Percentiles rank a stretch among this genome's conserved stretches.
Evolutionary conservation across 768 basidiomycete species (phyloP).

Genomic region (Daedalea quercina): DNA sequence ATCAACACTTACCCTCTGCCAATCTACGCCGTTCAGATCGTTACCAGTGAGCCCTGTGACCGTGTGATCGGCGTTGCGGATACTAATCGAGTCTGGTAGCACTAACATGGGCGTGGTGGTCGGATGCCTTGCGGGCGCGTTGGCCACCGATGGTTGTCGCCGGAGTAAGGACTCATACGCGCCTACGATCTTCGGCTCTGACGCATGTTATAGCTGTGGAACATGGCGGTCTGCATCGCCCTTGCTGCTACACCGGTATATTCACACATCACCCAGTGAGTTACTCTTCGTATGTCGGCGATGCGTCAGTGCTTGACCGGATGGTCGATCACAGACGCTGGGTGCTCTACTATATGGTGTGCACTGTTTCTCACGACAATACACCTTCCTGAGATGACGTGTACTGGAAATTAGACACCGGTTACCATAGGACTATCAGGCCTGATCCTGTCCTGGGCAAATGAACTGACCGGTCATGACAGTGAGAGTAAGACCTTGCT

Average conservation of each 20-base stretch:
- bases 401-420: conserved; percentile 19
- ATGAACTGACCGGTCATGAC: conserved; percentile 30
- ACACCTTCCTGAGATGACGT: not conserved
- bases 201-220: conserved; percentile 23
- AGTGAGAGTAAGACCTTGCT: conserved; percentile 23
- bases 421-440: conserved; percentile 27
- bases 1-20: conserved; percentile 33
- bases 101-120: conserved; percentile 31
- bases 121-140: conserved; percentile 26
- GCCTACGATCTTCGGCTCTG: too few relatives aligned
- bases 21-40: conserved; percentile 26
- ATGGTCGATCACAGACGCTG: conserved; percentile 26
- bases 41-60: conserved; percentile 21
- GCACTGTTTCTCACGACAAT: not conserved
- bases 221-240: conserved; percentile 24
- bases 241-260: conserved; percentile 29
- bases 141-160: conserved; percentile 35
- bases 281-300: not conserved
- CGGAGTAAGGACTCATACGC: conserved; percentile 19
- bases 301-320: not conserved
- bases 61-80: not conserved
- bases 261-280: conserved; percentile 24
- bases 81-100: conserved; percentile 14
- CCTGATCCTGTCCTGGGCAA: conserved; percentile 32
- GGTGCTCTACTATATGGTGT: conserved; percentile 31